Conservation (phyloP, 169 alveolate genomes). For the Plasmodium fragile region DNA sequence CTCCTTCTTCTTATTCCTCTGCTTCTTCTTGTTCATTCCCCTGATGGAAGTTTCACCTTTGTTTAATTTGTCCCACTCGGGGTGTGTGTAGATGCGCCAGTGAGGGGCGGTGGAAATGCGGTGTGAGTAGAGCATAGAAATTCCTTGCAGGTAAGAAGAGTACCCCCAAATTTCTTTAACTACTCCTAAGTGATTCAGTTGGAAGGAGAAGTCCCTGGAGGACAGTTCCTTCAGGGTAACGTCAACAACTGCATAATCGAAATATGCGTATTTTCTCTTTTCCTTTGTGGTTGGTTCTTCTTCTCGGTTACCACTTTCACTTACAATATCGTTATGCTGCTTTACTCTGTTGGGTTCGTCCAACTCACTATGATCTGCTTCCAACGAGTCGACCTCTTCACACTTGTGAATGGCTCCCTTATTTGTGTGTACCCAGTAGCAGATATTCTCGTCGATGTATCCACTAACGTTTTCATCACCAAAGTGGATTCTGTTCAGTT, state of each 20-base stretch:
- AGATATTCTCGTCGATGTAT: slow-evolving; percentile 60
- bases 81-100: slow-evolving; percentile 47
- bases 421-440: slow-evolving; percentile 59
- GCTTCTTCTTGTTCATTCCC: not conserved
- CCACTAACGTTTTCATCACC: slow-evolving; percentile 16
- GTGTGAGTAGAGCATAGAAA: slow-evolving; percentile 33
- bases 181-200: slow-evolving; percentile 13
- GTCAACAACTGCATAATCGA: slow-evolving; percentile 61
- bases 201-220: slow-evolving; percentile 1
- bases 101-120: slow-evolving; percentile 49
- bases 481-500: slow-evolving; percentile 39
- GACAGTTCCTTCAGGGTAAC: slow-evolving; percentile 15
- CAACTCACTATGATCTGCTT: not conserved
- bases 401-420: slow-evolving; percentile 4
- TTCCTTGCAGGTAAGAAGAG: slow-evolving; percentile 65
- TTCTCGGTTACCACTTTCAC: too few species aligned
- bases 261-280: slow-evolving; percentile 38
- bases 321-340: not conserved
- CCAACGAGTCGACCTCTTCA: slow-evolving; percentile 20
- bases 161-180: slow-evolving; percentile 65
- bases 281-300: not conserved
- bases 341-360: not conserved
- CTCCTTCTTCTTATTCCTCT: not conserved
- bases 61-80: not conserved
- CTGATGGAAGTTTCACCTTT: not conserved